These are phyloP conservation scores for Auricularia sp. DNA, from an alignment of 768 basidiomycete species.

Conservation along the genomic window DNA sequence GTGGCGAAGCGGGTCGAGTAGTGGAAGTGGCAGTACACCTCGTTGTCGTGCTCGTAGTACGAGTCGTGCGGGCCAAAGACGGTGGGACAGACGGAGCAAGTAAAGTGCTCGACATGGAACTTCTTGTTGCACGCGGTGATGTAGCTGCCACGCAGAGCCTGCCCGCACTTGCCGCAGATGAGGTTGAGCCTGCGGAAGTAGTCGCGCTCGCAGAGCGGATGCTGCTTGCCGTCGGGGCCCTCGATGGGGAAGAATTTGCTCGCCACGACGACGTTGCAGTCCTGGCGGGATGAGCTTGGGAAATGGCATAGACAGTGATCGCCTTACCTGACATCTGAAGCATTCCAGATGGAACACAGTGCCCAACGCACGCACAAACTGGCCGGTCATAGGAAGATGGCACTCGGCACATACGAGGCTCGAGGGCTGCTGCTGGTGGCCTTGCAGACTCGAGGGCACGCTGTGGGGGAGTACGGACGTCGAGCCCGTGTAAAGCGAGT, in stretches of 20 bases:
- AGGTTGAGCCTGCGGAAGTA: slow-evolving; percentile 94
- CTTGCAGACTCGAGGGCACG: neutral
- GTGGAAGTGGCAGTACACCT: slow-evolving; percentile 98
- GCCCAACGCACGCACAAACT: slow-evolving; percentile 90
- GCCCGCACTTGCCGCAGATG: slow-evolving; percentile 92
- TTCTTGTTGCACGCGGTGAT: slow-evolving; percentile 99
- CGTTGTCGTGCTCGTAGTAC: slow-evolving; percentile 97
- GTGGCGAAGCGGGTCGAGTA: slow-evolving; percentile 98
- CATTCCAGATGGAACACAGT: slow-evolving; percentile 95
- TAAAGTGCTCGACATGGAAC: slow-evolving; percentile 98
- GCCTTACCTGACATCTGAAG: slow-evolving; percentile 89
- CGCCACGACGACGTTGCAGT: slow-evolving; percentile 92
- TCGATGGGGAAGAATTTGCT: slow-evolving; percentile 99
- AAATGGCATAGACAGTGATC: slow-evolving; percentile 5
- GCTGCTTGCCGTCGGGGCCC: slow-evolving; percentile 75
- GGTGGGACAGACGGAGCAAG: slow-evolving; percentile 91
- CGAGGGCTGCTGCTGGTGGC: neutral
- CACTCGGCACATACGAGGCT: neutral
- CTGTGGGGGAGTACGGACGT: neutral
- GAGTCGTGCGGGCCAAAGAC: slow-evolving; percentile 97
- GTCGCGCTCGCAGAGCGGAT: slow-evolving; percentile 95
- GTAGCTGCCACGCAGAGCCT: slow-evolving; percentile 91
- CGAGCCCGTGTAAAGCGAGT: slow-evolving; percentile 3
- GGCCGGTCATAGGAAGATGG: slow-evolving; percentile 64
- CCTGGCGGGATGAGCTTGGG: slow-evolving; percentile 37